phyloP scores from a whole-genome alignment of 192 early-diverging fungal genomes.

The Lobosporangium transversale region DNA sequence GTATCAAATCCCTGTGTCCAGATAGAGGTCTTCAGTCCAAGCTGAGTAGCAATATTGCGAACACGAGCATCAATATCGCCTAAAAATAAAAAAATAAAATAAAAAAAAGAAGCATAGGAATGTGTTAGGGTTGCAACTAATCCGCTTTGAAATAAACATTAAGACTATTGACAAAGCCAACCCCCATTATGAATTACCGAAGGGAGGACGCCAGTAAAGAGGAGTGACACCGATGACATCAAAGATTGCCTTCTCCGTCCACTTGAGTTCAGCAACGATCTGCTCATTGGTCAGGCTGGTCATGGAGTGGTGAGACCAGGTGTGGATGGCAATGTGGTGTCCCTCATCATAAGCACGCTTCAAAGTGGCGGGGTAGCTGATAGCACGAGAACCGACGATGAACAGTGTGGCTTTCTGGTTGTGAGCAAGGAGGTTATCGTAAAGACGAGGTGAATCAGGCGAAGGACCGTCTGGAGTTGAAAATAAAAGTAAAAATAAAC shows the following conservation, averaged over 20 bases:
- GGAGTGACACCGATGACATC: slow-evolving; percentile 61
- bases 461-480: slow-evolving; percentile 56
- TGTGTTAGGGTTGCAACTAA: background rate
- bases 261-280: slow-evolving; percentile 70
- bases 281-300: slow-evolving; percentile 55
- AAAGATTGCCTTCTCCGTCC: slow-evolving; percentile 68
- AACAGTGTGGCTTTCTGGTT: slow-evolving; percentile 63
- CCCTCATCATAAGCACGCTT: slow-evolving; percentile 53
- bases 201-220: slow-evolving; percentile 56
- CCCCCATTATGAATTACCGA: too few relatives aligned
- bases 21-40: slow-evolving; percentile 57
- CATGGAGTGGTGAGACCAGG: slow-evolving; percentile 69
- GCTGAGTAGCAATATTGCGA: slow-evolving; percentile 57
- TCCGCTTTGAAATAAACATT: too few relatives aligned
- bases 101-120: background rate
- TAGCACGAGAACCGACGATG: slow-evolving; percentile 59
- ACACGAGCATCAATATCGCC: slow-evolving; percentile 62
- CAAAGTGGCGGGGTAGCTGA: slow-evolving; percentile 49
- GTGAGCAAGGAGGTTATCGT: slow-evolving; percentile 48
- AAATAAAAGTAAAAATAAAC: too few relatives aligned
- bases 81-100: slow-evolving; percentile 5
- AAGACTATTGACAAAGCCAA: too few relatives aligned
- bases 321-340: slow-evolving; percentile 69
- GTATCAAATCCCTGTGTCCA: slow-evolving; percentile 61
- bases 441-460: slow-evolving; percentile 52